A percentile compares a stretch with the other conserved stretches of the same genome.
phyloP scores from a whole-genome alignment of 129 eudicot species.

The Smallanthus sonchifolius region DNA sequence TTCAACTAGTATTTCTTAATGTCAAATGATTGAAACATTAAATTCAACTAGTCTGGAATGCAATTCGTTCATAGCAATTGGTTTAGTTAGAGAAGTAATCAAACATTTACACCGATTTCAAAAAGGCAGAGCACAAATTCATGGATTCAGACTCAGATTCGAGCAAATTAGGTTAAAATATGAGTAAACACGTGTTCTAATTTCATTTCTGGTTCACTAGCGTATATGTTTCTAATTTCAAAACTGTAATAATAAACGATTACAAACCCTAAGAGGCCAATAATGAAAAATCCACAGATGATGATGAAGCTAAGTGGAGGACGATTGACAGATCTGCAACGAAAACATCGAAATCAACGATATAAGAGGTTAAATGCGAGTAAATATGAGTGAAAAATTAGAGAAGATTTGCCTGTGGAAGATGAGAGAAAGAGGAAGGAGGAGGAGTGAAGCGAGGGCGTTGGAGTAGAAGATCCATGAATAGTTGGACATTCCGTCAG shows the following conservation, averaged over 20 bases:
- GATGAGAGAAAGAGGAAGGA: slow-evolving; percentile 57
- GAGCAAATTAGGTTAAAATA: background rate
- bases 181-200: background rate
- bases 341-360: background rate
- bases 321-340: slow-evolving; percentile 48
- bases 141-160: background rate
- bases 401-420: slow-evolving; percentile 39
- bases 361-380: background rate
- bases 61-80: background rate
- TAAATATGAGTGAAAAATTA: background rate
- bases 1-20: slow-evolving; percentile 24
- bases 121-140: background rate
- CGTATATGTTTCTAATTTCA: background rate
- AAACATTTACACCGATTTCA: background rate
- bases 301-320: slow-evolving; percentile 48
- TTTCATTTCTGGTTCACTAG: too few species aligned
- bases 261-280: slow-evolving; percentile 71
- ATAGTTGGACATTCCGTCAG: slow-evolving; percentile 71
- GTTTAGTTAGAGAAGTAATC: background rate
- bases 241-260: background rate
- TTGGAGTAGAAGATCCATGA: slow-evolving; percentile 73
- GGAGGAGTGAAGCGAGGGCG: slow-evolving; percentile 69
- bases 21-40: slow-evolving; percentile 41
- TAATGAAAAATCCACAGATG: slow-evolving; percentile 50
- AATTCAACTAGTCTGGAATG: background rate